A percentile compares a stretch with the other conserved stretches of the same genome.
Evolutionary conservation across 495 filamentous ascomycete genomes (phyloP).

Genomic region (Saxophila tyrrhenica): DNA sequence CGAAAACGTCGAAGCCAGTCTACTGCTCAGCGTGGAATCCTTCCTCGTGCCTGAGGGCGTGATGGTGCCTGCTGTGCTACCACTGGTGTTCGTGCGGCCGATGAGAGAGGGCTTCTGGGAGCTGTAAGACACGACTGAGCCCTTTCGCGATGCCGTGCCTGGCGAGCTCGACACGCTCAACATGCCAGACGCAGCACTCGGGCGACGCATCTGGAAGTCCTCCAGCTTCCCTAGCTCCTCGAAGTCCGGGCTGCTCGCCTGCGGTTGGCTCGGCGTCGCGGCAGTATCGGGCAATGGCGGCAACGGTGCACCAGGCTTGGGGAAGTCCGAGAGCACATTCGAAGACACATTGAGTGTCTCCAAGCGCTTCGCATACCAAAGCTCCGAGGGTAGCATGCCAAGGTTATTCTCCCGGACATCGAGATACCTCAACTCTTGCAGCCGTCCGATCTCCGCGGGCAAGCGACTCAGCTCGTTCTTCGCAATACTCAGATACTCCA

Average conservation of each 20-base stretch:
- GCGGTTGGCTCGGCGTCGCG: conserved; percentile 35
- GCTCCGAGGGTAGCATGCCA: conserved; percentile 71
- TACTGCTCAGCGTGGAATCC: conserved; percentile 70
- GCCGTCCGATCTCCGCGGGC: conserved; percentile 72
- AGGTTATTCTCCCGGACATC: conserved; percentile 90
- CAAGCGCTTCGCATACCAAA: conserved; percentile 82
- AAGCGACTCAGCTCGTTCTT: conserved; percentile 76
- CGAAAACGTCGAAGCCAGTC: conserved; percentile 71
- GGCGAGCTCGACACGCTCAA: conserved; percentile 67
- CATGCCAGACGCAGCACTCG: conserved; percentile 74
- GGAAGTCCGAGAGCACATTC: conserved; percentile 81
- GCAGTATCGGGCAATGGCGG: conserved; percentile 12
- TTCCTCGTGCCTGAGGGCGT: conserved; percentile 56
- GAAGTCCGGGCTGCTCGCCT: conserved; percentile 51
- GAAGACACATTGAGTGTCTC: conserved; percentile 92
- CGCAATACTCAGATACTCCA: conserved; percentile 88
- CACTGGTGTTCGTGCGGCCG: conserved; percentile 50
- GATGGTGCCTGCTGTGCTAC: conserved; percentile 36
- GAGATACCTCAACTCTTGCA: conserved; percentile 70
- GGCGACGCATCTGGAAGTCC: conserved; percentile 53
- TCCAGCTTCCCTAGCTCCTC: conserved; percentile 67
- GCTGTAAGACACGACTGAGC: conserved; percentile 67
- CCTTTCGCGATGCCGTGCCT: conserved; percentile 48
- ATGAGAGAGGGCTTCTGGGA: conserved; percentile 76
- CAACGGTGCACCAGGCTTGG: conserved; percentile 45